phyloP scores from a whole-genome alignment of 805 yeast genomes.

The Wickerhamiella sergipiensis region DNA sequence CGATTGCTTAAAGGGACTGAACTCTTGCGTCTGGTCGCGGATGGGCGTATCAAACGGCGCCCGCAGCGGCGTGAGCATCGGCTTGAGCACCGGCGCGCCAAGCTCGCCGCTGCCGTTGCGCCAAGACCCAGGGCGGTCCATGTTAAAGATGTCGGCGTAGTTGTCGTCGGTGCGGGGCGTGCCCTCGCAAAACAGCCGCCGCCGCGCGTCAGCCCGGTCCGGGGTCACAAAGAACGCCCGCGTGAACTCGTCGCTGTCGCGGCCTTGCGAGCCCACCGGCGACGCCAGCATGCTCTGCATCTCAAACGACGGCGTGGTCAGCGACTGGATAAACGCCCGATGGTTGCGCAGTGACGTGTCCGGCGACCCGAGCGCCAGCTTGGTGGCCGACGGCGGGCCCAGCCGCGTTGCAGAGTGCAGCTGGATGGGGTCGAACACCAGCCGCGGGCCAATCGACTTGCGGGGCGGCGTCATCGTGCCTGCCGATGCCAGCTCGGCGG shows the following conservation, averaged over 20 bases:
- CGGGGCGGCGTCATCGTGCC: conserved; percentile 1
- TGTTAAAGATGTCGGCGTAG: conserved; percentile 21
- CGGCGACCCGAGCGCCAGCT: conserved; percentile 11
- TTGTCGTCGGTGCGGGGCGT: conserved; percentile 4
- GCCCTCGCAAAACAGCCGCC: conserved; percentile 4
- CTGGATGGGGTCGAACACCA: not conserved
- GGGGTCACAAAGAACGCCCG: not conserved
- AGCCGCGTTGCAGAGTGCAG: not conserved
- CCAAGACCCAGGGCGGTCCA: conserved; percentile 22
- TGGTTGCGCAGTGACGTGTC: conserved; percentile 18
- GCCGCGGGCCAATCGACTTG: not conserved
- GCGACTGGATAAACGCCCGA: conserved; percentile 16
- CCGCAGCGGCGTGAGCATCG: conserved; percentile 16
- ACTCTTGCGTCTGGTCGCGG: conserved; percentile 17
- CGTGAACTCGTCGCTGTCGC: not conserved
- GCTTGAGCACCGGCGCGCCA: not conserved
- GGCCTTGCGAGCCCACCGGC: conserved; percentile 20
- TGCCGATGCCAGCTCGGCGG: not conserved
- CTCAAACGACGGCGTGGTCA: conserved; percentile 18
- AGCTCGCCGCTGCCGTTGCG: not conserved
- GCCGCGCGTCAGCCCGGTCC: conserved; percentile 2
- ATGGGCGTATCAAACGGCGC: conserved; percentile 20
- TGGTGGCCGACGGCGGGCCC: conserved; percentile 1
- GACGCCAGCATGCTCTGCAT: conserved; percentile 26
- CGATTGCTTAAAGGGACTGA: conserved; percentile 16